Base-by-base conservation (phyloP, 192 early-diverging fungal species). In the Oehlia diaphana region DNA sequence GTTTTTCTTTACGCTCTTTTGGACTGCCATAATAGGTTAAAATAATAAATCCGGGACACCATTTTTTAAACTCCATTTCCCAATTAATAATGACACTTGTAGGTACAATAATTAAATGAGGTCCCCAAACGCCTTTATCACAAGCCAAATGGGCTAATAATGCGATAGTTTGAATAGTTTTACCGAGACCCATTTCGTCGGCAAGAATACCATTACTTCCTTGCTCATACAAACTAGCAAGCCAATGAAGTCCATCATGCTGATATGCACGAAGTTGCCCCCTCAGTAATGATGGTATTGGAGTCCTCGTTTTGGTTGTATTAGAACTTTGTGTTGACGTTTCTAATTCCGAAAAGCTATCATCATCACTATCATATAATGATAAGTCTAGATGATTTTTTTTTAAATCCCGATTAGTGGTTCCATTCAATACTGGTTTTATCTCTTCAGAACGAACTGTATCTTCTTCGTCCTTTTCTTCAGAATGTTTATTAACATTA, bases 181-280 rank as follows among this genome's bases (percentile, higher is more conserved):
- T 88, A 79, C 88, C 84, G 16, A 92, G 84, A 37, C 91, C 91
- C 91, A 92, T 92, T 72, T 92, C 91, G 68, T 92, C 91, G 0
- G 91, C 91, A 39, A 92, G 80, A 67, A 92, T 92, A 42, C 91
- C 91, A 80, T 95, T 96, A 65, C 96, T 83, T 4, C 92, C 91
- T 72, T 96, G 94, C 63, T 90, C 90, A 82, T 96, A 96, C 47
- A 98, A 84, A 72, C 89, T 91, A 19, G 92, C 93, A 35, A 98
- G 85, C 97, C 97, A 98, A 77, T 95, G 94, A 82, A 96, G 84
- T 3, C 97, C 97, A 26, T 94, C 92, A 64, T 93, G 87, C 82
- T 98, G 97, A 84, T 98, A 97, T 81, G 94, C 92, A 66, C 95
- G 90, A 81, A 98, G 88, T 28, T 79, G 85, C 35, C 92, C 92